phyloP scores from a whole-genome alignment of 2,329 filamentous ascomycete genomes.

The Meredithiella fracta region DNA sequence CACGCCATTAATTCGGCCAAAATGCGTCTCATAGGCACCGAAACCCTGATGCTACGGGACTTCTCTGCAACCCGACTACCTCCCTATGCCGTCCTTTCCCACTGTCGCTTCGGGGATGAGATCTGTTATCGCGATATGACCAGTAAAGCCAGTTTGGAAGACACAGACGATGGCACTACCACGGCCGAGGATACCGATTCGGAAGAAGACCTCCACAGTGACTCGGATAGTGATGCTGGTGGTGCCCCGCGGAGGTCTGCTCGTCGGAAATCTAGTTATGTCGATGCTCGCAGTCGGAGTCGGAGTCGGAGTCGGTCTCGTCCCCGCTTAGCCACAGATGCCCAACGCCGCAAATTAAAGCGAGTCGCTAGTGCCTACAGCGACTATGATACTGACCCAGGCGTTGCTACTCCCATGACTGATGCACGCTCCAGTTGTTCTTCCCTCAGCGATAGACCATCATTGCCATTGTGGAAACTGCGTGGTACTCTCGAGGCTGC shows the following conservation, averaged over 20 bases:
- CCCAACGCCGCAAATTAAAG: neutral
- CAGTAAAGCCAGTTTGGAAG: neutral
- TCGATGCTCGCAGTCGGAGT: neutral
- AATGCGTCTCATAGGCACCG: slow-evolving; percentile 13
- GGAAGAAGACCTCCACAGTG: slow-evolving; percentile 1
- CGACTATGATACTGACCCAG: slow-evolving; percentile 7
- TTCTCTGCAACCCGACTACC: slow-evolving; percentile 7
- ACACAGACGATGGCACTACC: slow-evolving; percentile 3
- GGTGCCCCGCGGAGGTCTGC: neutral
- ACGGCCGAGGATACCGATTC: slow-evolving; percentile 8
- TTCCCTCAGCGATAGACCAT: neutral
- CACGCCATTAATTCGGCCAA: neutral
- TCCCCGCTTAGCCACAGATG: neutral
- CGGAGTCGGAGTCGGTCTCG: slow-evolving; percentile 3
- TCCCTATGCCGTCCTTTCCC: slow-evolving; percentile 12
- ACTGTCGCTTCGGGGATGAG: slow-evolving; percentile 7
- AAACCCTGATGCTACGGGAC: slow-evolving; percentile 10
- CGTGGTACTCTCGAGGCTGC: slow-evolving; percentile 9
- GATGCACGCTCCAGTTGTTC: slow-evolving; percentile 10
- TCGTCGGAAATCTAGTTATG: slow-evolving; percentile 1
- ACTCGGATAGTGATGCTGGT: neutral
- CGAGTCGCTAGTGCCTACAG: slow-evolving; percentile 6
- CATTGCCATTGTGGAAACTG: slow-evolving; percentile 9
- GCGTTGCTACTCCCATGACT: slow-evolving; percentile 8
- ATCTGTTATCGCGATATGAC: slow-evolving; percentile 12